Percentiles rank a stretch among this genome's conserved stretches.
phyloP scores from a whole-genome alignment of 805 yeast species.

The Suhomyces prunicola region DNA sequence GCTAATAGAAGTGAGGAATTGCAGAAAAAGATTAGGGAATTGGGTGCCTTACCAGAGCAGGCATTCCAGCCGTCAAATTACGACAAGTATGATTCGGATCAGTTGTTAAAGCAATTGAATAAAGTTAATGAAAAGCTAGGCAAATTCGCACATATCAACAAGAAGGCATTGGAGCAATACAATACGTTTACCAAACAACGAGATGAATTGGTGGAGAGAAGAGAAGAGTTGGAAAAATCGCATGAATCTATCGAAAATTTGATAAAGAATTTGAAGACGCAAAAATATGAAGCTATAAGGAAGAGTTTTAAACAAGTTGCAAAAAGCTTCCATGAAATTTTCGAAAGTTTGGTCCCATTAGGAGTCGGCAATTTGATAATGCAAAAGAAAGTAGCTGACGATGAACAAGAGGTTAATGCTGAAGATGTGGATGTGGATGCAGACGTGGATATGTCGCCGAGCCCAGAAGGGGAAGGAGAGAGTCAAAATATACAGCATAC shows the following conservation, averaged over 20 bases:
- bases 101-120: constrained; percentile 52
- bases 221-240: constrained; percentile 66
- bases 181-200: constrained; percentile 69
- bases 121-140: constrained; percentile 55
- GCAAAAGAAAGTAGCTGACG: constrained; percentile 36
- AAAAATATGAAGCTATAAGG: constrained; percentile 80
- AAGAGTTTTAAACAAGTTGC: constrained; percentile 77
- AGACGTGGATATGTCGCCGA: constrained; percentile 9
- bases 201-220: constrained; percentile 60
- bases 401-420: constrained; percentile 1
- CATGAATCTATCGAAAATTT: constrained; percentile 69
- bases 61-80: constrained; percentile 51
- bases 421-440: constrained; percentile 18
- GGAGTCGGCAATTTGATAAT: constrained; percentile 77
- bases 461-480: constrained; percentile 12
- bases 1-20: constrained; percentile 65
- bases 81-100: constrained; percentile 46
- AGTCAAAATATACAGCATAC: constrained; percentile 6
- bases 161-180: constrained; percentile 85
- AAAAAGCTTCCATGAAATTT: constrained; percentile 66
- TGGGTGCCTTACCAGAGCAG: constrained; percentile 89
- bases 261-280: constrained; percentile 64
- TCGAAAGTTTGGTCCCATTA: constrained; percentile 76
- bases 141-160: constrained; percentile 74
- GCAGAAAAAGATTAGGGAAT: constrained; percentile 67